Evolutionary conservation across 1,284 basidiomycete species (phyloP).

Genomic region (Apiotrichum domesticum): DNA sequence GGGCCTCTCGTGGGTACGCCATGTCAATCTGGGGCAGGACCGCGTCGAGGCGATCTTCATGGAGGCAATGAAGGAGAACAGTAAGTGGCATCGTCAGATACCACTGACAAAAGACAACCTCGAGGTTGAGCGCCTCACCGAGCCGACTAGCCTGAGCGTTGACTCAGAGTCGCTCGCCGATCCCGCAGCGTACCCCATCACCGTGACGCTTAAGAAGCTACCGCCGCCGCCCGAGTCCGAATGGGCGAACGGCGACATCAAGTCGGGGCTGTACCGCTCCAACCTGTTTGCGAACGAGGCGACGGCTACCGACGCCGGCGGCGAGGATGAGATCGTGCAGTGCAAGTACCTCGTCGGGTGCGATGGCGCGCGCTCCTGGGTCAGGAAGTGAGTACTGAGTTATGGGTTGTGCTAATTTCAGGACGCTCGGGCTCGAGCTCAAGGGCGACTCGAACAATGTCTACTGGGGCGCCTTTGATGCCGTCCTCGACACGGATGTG

Average conservation of each 20-base stretch:
- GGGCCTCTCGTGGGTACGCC: slow-evolving; percentile 25
- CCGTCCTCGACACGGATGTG: slow-evolving; percentile 19
- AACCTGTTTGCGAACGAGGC: slow-evolving; percentile 28
- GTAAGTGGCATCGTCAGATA: slow-evolving; percentile 10
- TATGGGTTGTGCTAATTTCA: slow-evolving; percentile 1
- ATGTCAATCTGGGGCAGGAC: slow-evolving; percentile 32
- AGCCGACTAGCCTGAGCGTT: slow-evolving; percentile 18
- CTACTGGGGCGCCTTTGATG: slow-evolving; percentile 41
- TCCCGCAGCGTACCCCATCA: slow-evolving; percentile 25
- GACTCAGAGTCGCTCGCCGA: slow-evolving; percentile 16
- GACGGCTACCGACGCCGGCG: slow-evolving; percentile 38
- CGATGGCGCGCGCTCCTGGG: slow-evolving; percentile 25
- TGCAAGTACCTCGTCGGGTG: slow-evolving; percentile 30
- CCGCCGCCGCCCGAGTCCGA: slow-evolving; percentile 11
- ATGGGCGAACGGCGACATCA: slow-evolving; percentile 17
- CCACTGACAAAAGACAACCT: slow-evolving; percentile 17
- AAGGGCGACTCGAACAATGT: slow-evolving; percentile 41
- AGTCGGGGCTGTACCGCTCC: slow-evolving; percentile 29
- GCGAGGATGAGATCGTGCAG: slow-evolving; percentile 32
- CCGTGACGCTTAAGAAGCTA: slow-evolving; percentile 25
- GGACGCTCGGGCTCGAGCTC: slow-evolving; percentile 31
- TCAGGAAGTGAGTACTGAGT: slow-evolving; percentile 9
- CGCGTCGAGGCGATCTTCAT: slow-evolving; percentile 34
- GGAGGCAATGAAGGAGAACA: slow-evolving; percentile 27
- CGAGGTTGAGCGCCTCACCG: slow-evolving; percentile 25